Base-by-base conservation (phyloP, 257 asterid genomes). In the Knoxia roxburghii region DNA sequence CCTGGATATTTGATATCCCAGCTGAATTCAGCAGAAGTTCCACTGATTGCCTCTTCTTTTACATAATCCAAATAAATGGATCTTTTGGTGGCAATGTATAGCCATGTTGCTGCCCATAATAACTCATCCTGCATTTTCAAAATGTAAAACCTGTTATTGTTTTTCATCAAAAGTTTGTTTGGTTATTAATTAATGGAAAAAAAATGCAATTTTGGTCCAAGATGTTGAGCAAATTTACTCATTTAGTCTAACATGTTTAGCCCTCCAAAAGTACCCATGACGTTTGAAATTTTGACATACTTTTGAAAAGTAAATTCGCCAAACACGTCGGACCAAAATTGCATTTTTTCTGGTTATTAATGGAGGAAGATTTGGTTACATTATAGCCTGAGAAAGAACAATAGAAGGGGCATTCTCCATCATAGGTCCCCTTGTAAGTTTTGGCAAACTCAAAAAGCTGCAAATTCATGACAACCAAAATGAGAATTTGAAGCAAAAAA, bases 41-140 rank as follows among this genome's bases (percentile, higher is more conserved):
- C 74, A 78, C 88, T 84, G 7, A 55, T 70, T 26, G 90, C 89
- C 75, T 89, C 96, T 20, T 83, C 80, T 74, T 70, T 66, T 45
- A 87, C 76, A 74, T 73, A 87, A 26, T 87, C 81, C 65, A 89
- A 45, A 72, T 86, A 91, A 1, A 13, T 51, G 9, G 87, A 43
- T 54, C 72, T 75, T 45, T 12, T 75, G 0, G 94, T 89, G 50
- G 91, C 95, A 6, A 29, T 75, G 73, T 81, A 85, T 5, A 91
- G 89, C 96, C 98, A 91, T 52, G 98, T 78, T 60, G 96, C 95
- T 58, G 96, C 96, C 98, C 98, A 89, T 61, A 91, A 43, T 70
- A 91, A 61, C 81, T 91, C 98, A 69, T 91, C 98, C 97, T 90
- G 79, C 69, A 76, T 21, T 62, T 21, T 21, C 18, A 35, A 18